Evolutionary conservation across 2,329 filamentous ascomycete species (phyloP).

Genomic region (Calonectria pseudoreteaudii): DNA sequence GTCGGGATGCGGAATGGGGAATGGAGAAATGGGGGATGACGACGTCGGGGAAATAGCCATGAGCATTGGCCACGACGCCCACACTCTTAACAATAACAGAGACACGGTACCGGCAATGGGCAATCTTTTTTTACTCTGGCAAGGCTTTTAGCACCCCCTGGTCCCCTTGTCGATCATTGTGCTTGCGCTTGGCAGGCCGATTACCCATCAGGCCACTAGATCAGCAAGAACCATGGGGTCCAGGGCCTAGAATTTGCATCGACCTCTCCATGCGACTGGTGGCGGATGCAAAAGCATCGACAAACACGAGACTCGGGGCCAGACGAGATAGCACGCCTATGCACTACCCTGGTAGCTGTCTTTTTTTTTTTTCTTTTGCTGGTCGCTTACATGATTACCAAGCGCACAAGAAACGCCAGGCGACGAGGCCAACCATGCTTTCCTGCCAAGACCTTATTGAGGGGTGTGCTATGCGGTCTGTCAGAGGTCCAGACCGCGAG

Average conservation of each 20-base stretch:
- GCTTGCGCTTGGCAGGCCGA: constrained; percentile 15
- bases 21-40: constrained; percentile 15
- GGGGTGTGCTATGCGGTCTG: constrained; percentile 11
- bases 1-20: constrained; percentile 1
- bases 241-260: constrained; percentile 23
- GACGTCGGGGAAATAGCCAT: constrained; percentile 7
- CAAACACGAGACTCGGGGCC: not conserved
- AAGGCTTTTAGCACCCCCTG: not conserved
- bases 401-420: not conserved
- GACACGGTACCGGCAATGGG: not conserved
- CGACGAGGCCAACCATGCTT: not conserved
- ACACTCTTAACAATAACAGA: constrained; percentile 1
- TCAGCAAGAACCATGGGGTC: constrained; percentile 14
- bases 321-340: constrained; percentile 2
- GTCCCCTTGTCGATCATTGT: constrained; percentile 19
- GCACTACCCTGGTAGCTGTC: not conserved
- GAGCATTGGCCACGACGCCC: constrained; percentile 1
- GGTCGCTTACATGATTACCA: constrained; percentile 1
- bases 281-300: constrained; percentile 15
- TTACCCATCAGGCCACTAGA: constrained; percentile 16
- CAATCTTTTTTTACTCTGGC: constrained; percentile 9
- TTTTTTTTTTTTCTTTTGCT: not conserved
- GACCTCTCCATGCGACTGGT: constrained; percentile 20
- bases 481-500: constrained; percentile 13
- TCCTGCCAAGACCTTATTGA: constrained; percentile 5